Base-by-base conservation (phyloP, 2,329 filamentous ascomycete species). In the Coniochaeta prunicola region DNA sequence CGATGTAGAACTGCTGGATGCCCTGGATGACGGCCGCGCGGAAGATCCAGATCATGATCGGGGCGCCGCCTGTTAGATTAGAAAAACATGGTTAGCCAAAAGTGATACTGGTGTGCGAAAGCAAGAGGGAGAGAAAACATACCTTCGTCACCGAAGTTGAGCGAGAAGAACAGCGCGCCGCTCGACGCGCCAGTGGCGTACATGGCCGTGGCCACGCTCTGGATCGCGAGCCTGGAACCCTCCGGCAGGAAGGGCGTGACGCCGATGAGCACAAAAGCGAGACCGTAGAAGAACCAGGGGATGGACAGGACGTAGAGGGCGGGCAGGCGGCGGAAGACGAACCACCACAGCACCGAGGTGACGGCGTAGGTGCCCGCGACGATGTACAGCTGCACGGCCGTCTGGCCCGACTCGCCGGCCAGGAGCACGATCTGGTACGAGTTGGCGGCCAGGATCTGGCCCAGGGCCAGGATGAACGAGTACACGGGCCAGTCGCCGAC, bases 391-490 rank as follows among this genome's bases (percentile, higher is more conserved):
- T 85, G 82, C 33, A 73, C 69, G 4, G 84, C 81, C 1, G 79
- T 78, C 67, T 87, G 77, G 58, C 82, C 84, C 21, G 84, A 76
- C 64, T 85, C 80, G 19, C 85, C 86, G 0, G 83, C 85, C 21
- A 89, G 76, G n/a, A 89, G 76, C 0, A 84, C 86, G 66, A 88
- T 83, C 66, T 88, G 86, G 70, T 87, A 87, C 0, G 83, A 87
- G 69, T 86, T 87, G 59, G 83, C 82, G 1, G 85, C 82, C 56
- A 87, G 81, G 61, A 87, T 82, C 65, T 87, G 84, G 24, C 82
- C 81, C 36, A 86, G 74, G 9, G 83, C 83, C 19, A 87, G 77
- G 53, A 87, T 75, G 61, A 87, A 76, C 3, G 82, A 80, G 67
- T 87, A 87, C 7, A 86, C 67, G 0, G 84, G 85, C 84, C 84